Conservation (phyloP, 164 flowering plant species). For the Brasenia schreberi region DNA sequence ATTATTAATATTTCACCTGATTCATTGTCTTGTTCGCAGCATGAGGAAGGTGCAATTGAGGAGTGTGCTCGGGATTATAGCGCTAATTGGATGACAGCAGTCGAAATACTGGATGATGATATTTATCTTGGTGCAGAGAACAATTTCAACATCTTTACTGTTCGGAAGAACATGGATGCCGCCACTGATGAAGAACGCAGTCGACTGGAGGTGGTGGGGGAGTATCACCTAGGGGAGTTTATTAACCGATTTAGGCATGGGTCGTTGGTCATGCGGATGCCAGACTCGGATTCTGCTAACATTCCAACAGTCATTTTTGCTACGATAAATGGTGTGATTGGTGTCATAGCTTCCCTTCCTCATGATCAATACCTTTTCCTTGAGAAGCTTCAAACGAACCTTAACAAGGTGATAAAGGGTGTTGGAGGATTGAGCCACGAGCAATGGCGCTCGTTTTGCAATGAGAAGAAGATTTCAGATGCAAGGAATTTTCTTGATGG, state of each 20-base stretch:
- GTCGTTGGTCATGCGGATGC: conserved; percentile 90
- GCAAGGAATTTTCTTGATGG: conserved; percentile 86
- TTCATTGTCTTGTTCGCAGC: conserved; percentile 25
- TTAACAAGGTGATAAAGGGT: conserved; percentile 86
- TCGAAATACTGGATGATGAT: conserved; percentile 93
- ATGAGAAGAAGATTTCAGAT: conserved; percentile 76
- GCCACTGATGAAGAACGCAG: conserved; percentile 95
- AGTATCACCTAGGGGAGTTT: conserved; percentile 93
- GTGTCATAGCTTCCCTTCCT: conserved; percentile 85
- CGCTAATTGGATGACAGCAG: conserved; percentile 98
- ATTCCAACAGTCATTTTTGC: conserved; percentile 89
- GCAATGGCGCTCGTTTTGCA: conserved; percentile 90
- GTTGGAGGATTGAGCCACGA: conserved; percentile 96
- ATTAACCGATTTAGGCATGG: conserved; percentile 85
- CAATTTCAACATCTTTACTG: conserved; percentile 75
- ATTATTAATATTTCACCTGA: no score
- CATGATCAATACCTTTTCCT: conserved; percentile 68
- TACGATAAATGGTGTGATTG: conserved; percentile 82
- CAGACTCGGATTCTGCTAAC: conserved; percentile 91
- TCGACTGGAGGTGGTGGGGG: conserved; percentile 86
- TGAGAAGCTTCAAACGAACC: conserved; percentile 69
- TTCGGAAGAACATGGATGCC: conserved; percentile 88
- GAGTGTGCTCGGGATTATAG: conserved; percentile 94
- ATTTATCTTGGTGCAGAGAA: conserved; percentile 91
- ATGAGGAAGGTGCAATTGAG: conserved; percentile 96